Evolutionary conservation across 768 basidiomycete species (phyloP), one percentile per base, ranked within the genome.

Genomic region (Dacryopinax spathularia): DNA sequence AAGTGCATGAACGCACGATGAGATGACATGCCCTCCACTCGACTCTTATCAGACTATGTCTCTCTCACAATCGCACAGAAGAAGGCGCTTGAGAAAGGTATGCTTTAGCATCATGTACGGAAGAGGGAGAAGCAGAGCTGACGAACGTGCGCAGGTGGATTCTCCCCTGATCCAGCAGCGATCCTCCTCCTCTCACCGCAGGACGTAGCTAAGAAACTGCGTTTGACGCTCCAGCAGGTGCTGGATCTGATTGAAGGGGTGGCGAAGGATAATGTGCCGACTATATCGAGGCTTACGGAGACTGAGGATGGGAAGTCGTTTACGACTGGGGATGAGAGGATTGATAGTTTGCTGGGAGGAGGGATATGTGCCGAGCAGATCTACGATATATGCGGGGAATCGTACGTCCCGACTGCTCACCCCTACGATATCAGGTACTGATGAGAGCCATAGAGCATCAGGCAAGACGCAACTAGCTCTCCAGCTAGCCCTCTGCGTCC

Each of bases 391-490:
- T 84, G 80, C 13, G 93, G 93, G 29, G 90, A 95, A 78, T 90
- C 91, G 93, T 92, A 73, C 65, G 75, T 70, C 22, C 6, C 1
- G 1, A 5, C 25, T 34, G 15, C 33, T 15, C 18, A 20, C 34
- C 9, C 25, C 15, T 22, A n/a, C 10, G n/a, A 20, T 2, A 15
- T 44, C 5, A 61, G 31, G 27, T 20, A 22, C 29, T 33, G 20
- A 60, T 71, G 39, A 69, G 34, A 12, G 34, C 62, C 56, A 56
- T 71, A 99, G 96, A 71, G 87, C 92, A 25, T 85, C 95, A 29
- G 96, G 96, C 36, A 99, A 99, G 76, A 92, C 92, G 0, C 93
- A 98, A 69, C 74, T 98, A 3, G 89, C 88, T 2, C 78, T 99
- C 15, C 92, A 94, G 67, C 80, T 91, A 20, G 83, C 90, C 2